Evolutionary conservation across 495 filamentous ascomycete species (phyloP).

Genomic region (Penicillium riverlandense): DNA sequence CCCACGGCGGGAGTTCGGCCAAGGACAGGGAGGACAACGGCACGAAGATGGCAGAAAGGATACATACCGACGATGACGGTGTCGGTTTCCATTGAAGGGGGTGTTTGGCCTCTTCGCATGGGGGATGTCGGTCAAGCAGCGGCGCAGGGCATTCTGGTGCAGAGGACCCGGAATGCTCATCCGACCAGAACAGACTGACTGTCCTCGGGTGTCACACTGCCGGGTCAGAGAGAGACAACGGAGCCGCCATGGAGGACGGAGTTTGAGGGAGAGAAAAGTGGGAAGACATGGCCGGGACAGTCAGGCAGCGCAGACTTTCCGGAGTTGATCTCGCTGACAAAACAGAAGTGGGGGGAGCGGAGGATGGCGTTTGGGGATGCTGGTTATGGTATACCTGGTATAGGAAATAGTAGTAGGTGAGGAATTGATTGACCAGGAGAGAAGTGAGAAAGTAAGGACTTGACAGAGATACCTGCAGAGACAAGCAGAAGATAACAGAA

Average conservation of each 20-base stretch:
- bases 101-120: not conserved
- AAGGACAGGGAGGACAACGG: conserved; percentile 4
- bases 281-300: not conserved
- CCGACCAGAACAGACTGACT: not conserved
- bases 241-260: conserved; percentile 17
- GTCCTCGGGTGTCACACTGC: conserved; percentile 8
- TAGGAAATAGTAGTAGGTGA: too few species aligned
- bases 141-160: conserved; percentile 29
- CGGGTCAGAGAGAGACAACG: conserved; percentile 11
- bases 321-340: conserved; percentile 20
- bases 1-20: not conserved
- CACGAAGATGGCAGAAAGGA: not conserved
- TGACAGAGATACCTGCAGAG: too few species aligned
- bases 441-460: too few species aligned
- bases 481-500: too few species aligned
- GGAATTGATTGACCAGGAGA: too few species aligned
- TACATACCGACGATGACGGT: conserved; percentile 43
- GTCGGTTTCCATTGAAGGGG: conserved; percentile 37
- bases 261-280: conserved; percentile 6
- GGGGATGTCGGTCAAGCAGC: not conserved
- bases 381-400: too few species aligned
- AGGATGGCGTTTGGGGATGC: too few species aligned
- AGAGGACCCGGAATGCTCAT: conserved; percentile 14
- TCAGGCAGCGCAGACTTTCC: too few species aligned
- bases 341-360: conserved; percentile 7